Evolutionary conservation across 2,329 filamentous ascomycete genomes (phyloP).

Genomic region (Bipolaris bicolor): DNA sequence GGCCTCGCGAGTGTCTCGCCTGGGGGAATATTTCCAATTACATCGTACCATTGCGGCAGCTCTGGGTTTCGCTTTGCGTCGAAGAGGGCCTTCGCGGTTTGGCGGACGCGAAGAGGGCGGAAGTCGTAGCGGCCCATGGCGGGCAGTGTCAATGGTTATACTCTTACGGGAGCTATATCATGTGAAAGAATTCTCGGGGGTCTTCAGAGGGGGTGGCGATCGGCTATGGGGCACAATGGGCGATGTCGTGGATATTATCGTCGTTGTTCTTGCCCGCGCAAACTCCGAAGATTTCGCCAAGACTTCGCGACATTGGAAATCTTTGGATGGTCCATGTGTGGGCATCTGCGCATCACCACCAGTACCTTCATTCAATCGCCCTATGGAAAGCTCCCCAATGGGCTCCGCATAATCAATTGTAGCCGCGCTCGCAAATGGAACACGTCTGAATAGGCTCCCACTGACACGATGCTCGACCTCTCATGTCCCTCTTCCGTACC

Average conservation of each 20-base stretch:
- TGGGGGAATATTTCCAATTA: slow-evolving; percentile 64
- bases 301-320: slow-evolving; percentile 19
- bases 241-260: slow-evolving; percentile 7
- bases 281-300: slow-evolving; percentile 15
- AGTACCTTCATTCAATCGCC: not conserved
- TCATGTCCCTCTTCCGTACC: slow-evolving; percentile 68
- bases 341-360: slow-evolving; percentile 10
- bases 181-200: not conserved
- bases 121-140: slow-evolving; percentile 61
- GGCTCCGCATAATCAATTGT: slow-evolving; percentile 21
- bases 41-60: slow-evolving; percentile 63
- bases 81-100: slow-evolving; percentile 58
- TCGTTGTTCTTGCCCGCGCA: slow-evolving; percentile 10
- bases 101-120: slow-evolving; percentile 59
- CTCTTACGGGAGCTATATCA: not conserved
- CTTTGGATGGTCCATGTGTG: slow-evolving; percentile 7
- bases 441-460: slow-evolving; percentile 20
- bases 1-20: slow-evolving; percentile 65
- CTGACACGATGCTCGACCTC: slow-evolving; percentile 65
- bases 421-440: slow-evolving; percentile 20
- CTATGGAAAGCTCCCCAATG: slow-evolving; percentile 20
- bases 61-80: slow-evolving; percentile 49
- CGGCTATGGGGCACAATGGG: slow-evolving; percentile 11
- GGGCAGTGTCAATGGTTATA: slow-evolving; percentile 6
- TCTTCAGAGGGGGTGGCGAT: not conserved